Percentiles rank a stretch among this genome's conserved stretches.
These are phyloP conservation scores for Picea sitchensis DNA, from an alignment of 75 land plant genomes.

Conservation along the genomic window DNA sequence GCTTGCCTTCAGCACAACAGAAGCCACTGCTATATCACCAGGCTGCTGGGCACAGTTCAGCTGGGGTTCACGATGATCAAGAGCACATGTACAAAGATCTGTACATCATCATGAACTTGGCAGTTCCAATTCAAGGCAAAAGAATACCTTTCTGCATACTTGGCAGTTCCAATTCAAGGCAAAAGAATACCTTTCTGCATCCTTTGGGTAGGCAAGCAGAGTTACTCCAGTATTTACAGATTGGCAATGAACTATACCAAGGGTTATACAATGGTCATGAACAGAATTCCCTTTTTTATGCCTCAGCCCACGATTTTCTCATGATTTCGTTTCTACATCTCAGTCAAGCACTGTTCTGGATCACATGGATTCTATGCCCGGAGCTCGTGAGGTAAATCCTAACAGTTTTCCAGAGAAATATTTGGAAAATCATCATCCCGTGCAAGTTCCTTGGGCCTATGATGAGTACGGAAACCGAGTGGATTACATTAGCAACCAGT, in stretches of 20 bases:
- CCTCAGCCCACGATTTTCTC: slow-evolving; percentile 4
- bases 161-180: no score
- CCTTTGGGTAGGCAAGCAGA: slow-evolving; percentile 11
- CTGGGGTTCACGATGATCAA: slow-evolving; percentile 5
- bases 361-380: background rate
- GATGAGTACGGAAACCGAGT: slow-evolving; percentile 9
- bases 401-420: background rate
- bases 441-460: slow-evolving; percentile 7
- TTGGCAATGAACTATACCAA: background rate
- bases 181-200: background rate
- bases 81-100: background rate
- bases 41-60: background rate
- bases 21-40: slow-evolving; percentile 3
- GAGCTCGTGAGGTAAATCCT: background rate
- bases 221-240: background rate
- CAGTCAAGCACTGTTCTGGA: slow-evolving; percentile 2
- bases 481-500: background rate
- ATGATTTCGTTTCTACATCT: background rate
- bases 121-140: background rate
- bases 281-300: background rate
- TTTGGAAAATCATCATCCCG: background rate
- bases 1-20: slow-evolving; percentile 1
- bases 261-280: background rate
- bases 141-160: no score
- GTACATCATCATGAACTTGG: background rate